A percentile compares a stretch with the other conserved stretches of the same genome.
phyloP scores from a whole-genome alignment of 768 basidiomycete species.

The Pholiota conissans region DNA sequence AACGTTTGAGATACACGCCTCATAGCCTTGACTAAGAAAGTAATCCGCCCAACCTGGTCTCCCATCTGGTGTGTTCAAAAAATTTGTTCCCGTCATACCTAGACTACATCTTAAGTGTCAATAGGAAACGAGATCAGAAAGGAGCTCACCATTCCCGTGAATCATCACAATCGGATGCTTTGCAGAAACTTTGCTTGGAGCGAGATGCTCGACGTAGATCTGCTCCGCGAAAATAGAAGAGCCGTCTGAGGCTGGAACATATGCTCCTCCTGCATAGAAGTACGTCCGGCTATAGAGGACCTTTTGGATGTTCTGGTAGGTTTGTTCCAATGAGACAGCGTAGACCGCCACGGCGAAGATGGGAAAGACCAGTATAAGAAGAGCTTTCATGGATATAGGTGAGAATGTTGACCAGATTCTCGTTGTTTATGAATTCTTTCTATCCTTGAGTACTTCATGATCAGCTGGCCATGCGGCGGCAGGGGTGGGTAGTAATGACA shows the following conservation, averaged over 20 bases:
- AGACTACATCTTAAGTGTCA: neutral
- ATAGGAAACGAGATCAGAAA: neutral
- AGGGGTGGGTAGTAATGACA: too few relatives aligned
- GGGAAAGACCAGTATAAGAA: neutral
- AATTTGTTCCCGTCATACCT: constrained; percentile 54
- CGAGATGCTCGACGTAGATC: constrained; percentile 54
- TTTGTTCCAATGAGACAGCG: neutral
- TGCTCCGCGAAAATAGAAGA: constrained; percentile 42
- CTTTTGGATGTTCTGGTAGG: neutral
- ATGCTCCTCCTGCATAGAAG: constrained; percentile 48
- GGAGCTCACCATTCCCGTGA: constrained; percentile 40
- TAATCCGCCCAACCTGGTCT: constrained; percentile 59
- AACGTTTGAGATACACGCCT: constrained; percentile 32
- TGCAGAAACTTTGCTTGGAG: constrained; percentile 37
- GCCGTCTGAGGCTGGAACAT: constrained; percentile 30
- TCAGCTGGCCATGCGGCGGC: too few relatives aligned
- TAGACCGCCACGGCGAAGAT: neutral
- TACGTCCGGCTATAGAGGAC: constrained; percentile 43
- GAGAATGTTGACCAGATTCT: neutral
- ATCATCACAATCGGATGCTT: constrained; percentile 46
- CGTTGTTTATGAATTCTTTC: neutral
- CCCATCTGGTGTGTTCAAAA: constrained; percentile 55
- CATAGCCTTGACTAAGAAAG: constrained; percentile 49
- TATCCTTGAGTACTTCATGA: too few relatives aligned
- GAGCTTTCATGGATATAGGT: neutral